Percentiles rank a stretch among this genome's conserved stretches.
Conservation (phyloP, 2,329 filamentous ascomycete species). For the Aspergillus alliaceus region DNA sequence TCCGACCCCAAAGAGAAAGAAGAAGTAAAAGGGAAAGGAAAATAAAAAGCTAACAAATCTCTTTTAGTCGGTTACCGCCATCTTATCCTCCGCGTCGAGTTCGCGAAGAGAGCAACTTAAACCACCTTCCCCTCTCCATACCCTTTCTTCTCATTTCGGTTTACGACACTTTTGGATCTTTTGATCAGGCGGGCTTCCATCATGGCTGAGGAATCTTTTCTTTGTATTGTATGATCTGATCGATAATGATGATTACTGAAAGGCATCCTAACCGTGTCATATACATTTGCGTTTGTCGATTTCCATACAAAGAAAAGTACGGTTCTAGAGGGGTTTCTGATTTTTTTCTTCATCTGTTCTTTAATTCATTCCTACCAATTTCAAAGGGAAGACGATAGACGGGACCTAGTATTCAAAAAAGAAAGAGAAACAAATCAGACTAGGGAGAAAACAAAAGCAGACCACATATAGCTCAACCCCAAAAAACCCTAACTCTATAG, state of each 20-base stretch:
- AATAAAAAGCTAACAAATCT: conserved; percentile 25
- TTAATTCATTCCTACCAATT: not conserved
- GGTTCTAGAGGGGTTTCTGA: not conserved
- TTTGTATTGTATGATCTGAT: conserved; percentile 36
- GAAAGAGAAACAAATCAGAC: not conserved
- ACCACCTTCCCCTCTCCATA: conserved; percentile 6
- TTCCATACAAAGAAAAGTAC: conserved; percentile 2
- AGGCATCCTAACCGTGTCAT: conserved; percentile 31
- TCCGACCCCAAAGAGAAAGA: not conserved
- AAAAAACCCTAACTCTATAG: too few species aligned
- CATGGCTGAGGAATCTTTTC: conserved; percentile 29
- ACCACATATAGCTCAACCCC: too few species aligned
- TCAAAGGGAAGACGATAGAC: conserved; percentile 2
- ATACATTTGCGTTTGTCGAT: conserved; percentile 19
- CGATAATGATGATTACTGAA: conserved; percentile 39
- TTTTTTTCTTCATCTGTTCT: not conserved
- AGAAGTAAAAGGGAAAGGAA: not conserved
- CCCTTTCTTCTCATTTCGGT: conserved; percentile 18
- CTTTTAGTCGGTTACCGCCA: conserved; percentile 51
- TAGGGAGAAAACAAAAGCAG: too few species aligned
- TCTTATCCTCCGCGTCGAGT: conserved; percentile 54
- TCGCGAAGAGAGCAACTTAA: conserved; percentile 50
- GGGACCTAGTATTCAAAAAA: not conserved
- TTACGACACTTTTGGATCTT: conserved; percentile 33
- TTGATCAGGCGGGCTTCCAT: conserved; percentile 29